Percentiles rank a stretch among this genome's conserved stretches.
phyloP scores from a whole-genome alignment of 495 filamentous ascomycete genomes.

The Astrothelium subdiscretum region DNA sequence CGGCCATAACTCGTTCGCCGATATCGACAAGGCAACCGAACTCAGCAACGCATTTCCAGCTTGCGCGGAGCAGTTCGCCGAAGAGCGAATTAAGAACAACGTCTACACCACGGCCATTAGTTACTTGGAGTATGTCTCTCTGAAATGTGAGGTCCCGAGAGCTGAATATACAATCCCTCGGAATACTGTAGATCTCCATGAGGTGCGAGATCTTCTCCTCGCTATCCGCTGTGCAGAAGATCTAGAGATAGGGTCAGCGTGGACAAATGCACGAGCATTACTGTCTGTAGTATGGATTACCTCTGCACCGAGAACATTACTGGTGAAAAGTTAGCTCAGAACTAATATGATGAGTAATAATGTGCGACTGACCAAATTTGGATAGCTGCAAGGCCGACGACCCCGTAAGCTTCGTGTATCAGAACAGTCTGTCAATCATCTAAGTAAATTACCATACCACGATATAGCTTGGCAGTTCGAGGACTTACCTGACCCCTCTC shows the following conservation, averaged over 20 bases:
- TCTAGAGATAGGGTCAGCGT: too few species aligned
- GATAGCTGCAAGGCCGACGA: conserved; percentile 38
- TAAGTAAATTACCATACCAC: not conserved
- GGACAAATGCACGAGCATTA: not conserved
- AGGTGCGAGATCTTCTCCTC: not conserved
- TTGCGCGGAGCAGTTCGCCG: conserved; percentile 10
- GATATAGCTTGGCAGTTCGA: not conserved
- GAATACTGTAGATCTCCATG: conserved; percentile 16
- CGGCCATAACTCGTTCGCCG: conserved; percentile 23
- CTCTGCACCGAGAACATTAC: not conserved
- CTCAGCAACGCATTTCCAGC: conserved; percentile 14
- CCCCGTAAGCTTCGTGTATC: conserved; percentile 39
- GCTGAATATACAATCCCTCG: conserved; percentile 31
- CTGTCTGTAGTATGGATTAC: not conserved
- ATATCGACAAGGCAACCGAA: conserved; percentile 39
- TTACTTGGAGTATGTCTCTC: conserved; percentile 1
- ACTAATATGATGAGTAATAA: not conserved
- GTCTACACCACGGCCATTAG: conserved; percentile 14
- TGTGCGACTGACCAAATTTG: not conserved
- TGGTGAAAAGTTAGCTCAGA: not conserved
- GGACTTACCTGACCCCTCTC: conserved; percentile 13
- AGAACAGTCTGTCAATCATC: conserved; percentile 27
- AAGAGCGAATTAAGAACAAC: conserved; percentile 15
- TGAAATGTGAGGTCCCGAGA: conserved; percentile 4
- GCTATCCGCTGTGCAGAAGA: not conserved